A percentile compares a stretch with the other conserved stretches of the same genome.
Evolutionary conservation across 2,329 filamentous ascomycete genomes (phyloP).

Genomic region (Byssochlamys sp.): DNA sequence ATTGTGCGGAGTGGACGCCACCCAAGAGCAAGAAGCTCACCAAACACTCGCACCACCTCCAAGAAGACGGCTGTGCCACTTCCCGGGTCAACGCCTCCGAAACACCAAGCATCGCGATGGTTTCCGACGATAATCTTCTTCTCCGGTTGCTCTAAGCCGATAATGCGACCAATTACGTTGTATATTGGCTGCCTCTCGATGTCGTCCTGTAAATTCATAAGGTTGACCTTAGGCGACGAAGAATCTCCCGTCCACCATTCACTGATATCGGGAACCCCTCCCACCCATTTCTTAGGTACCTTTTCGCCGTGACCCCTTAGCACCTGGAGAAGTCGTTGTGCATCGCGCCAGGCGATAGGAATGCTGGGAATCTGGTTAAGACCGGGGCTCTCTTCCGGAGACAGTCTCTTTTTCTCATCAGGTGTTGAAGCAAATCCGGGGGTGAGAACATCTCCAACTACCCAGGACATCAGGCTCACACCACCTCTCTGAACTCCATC

Average conservation of each 20-base stretch:
- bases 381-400: slow-evolving; percentile 59
- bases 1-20: slow-evolving; percentile 93
- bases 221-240: slow-evolving; percentile 64
- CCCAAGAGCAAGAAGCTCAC: slow-evolving; percentile 62
- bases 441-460: slow-evolving; percentile 83
- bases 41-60: slow-evolving; percentile 77
- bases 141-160: slow-evolving; percentile 70
- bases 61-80: slow-evolving; percentile 85
- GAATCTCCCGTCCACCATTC: slow-evolving; percentile 79
- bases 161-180: slow-evolving; percentile 79
- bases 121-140: slow-evolving; percentile 86
- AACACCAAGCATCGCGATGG: slow-evolving; percentile 85
- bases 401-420: slow-evolving; percentile 50
- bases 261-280: slow-evolving; percentile 62
- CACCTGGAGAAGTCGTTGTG: slow-evolving; percentile 64
- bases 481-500: slow-evolving; percentile 75
- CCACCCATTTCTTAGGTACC: slow-evolving; percentile 62
- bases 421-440: slow-evolving; percentile 63
- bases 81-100: slow-evolving; percentile 76
- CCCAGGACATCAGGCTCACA: slow-evolving; percentile 71
- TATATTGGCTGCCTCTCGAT: slow-evolving; percentile 73
- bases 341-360: slow-evolving; percentile 81
- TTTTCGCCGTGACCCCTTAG: slow-evolving; percentile 65
- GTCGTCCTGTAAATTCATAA: slow-evolving; percentile 83
- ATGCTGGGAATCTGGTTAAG: slow-evolving; percentile 79